These are phyloP conservation scores for Phyllosticta capitalensis DNA, from an alignment of 2,329 filamentous ascomycete genomes.

Conservation along the genomic window DNA sequence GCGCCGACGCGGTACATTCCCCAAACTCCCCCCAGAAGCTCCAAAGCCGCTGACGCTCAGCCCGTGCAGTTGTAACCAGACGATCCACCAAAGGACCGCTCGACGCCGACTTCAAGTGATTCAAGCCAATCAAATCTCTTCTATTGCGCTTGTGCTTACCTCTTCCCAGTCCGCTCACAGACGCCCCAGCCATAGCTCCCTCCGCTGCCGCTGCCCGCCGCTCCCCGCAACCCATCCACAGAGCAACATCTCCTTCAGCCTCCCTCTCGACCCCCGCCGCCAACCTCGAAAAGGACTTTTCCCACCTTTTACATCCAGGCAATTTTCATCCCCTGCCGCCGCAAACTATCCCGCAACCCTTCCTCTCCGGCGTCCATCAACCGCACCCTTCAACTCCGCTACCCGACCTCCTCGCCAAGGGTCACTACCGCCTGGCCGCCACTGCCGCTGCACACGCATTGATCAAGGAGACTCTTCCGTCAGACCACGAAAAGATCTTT, in stretches of 20 bases:
- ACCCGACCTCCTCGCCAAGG: conserved; percentile 55
- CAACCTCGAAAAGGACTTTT: conserved; percentile 55
- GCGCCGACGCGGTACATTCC: conserved; percentile 19
- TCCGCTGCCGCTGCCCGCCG: background rate
- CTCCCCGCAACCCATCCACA: conserved; percentile 3
- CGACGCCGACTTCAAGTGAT: conserved; percentile 57
- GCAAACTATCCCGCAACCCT: conserved; percentile 52
- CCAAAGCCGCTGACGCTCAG: conserved; percentile 1
- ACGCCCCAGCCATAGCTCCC: conserved; percentile 12
- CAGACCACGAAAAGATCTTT: conserved; percentile 60
- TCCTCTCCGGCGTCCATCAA: conserved; percentile 58
- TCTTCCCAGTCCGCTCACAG: conserved; percentile 25
- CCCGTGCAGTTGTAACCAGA: conserved; percentile 49
- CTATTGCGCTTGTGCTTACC: conserved; percentile 17
- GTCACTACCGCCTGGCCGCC: conserved; percentile 74
- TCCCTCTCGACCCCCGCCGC: conserved; percentile 16
- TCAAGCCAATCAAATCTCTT: conserved; percentile 15
- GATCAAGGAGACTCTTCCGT: conserved; percentile 39
- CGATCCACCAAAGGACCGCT: conserved; percentile 71
- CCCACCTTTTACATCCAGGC: conserved; percentile 67
- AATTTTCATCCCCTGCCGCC: conserved; percentile 73
- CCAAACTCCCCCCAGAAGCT: background rate
- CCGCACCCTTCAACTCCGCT: conserved; percentile 53
- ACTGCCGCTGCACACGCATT: conserved; percentile 55
- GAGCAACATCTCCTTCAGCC: conserved; percentile 8